Percentiles rank a stretch among this genome's conserved stretches.
Evolutionary conservation across 345 rosid species (phyloP).

Genomic region (Moringa oleifera): DNA sequence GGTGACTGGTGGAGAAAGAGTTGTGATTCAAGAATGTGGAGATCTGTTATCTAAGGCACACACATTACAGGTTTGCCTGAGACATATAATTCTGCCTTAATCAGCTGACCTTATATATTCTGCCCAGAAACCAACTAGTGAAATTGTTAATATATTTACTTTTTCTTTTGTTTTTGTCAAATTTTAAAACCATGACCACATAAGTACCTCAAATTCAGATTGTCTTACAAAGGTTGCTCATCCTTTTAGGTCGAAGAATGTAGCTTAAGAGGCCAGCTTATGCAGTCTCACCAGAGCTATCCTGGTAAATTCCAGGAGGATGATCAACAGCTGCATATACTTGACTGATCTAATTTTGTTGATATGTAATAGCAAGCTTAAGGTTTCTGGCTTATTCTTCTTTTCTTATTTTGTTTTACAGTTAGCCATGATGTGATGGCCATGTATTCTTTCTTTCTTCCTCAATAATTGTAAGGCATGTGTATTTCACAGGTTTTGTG

Average conservation of each 20-base stretch:
- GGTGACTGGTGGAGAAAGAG: constrained; percentile 54
- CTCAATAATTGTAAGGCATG: no score
- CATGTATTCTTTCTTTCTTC: no score
- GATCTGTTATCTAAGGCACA: constrained; percentile 39
- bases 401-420: no score
- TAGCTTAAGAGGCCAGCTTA: constrained; percentile 55
- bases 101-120: background rate
- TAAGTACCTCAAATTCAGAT: no score
- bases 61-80: constrained; percentile 47
- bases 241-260: constrained; percentile 67
- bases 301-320: background rate
- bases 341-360: background rate
- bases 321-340: background rate
- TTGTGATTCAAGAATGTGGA: constrained; percentile 62
- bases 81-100: constrained; percentile 3
- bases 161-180: no score
- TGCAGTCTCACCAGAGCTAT: constrained; percentile 38
- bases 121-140: no score
- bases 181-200: no score
- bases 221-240: background rate
- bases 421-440: no score
- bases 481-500: no score
- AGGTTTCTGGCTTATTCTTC: no score
- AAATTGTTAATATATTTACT: no score
- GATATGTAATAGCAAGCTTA: no score